Evolutionary conservation across 1,284 basidiomycete genomes (phyloP), one percentile per base, ranked within the genome.

Genomic region (Exobasidium rhododendri): DNA sequence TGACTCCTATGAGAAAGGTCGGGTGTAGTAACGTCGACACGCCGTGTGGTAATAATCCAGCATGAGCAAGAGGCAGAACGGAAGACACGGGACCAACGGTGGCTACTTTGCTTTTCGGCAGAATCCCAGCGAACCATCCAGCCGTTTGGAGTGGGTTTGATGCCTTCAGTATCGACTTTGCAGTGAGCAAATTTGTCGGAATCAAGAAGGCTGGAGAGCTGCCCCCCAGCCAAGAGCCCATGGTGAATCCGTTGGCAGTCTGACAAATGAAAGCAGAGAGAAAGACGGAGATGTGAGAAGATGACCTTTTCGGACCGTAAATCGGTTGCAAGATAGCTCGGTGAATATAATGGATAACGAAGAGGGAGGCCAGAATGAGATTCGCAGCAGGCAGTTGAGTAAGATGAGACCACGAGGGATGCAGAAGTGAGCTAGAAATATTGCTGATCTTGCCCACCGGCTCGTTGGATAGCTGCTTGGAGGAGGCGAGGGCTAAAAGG

Each of bases 251-350:
- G 75, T 90, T 94, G 67, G 87, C 63, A 31, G 84, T 50, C 79
- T 94, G 93, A 84, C 92, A 93, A 0, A 79, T 13, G 11, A 86
- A 73, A 0, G 84, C 90, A 3, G 78, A 70, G 13, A 88, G 57
- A 0, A 86, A 82, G 2, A 94, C 87, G 49, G 82, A 78, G 59
- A 91, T 75, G 80, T 94, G 90, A 14, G 88, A 83, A 63, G 87
- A 88, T 1, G 89, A 89, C 35, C 92, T 86, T 24, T 86, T 87
- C 0, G 92, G 90, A 0, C 90, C 88, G 58, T 89, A 86, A 10
- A 94, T 83, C 4, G 93, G 93, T 0, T 87, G 89, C 31, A 94
- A 77, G 62, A 96, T 63, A 3, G 91, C 87, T 44, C 93, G 88
- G 80, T 94, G 92, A 56, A 85, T 68, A 80, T 96, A 96, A 82